Percentiles rank a stretch among this genome's conserved stretches.
phyloP scores from a whole-genome alignment of 768 basidiomycete species.

The Podaxis sp. region DNA sequence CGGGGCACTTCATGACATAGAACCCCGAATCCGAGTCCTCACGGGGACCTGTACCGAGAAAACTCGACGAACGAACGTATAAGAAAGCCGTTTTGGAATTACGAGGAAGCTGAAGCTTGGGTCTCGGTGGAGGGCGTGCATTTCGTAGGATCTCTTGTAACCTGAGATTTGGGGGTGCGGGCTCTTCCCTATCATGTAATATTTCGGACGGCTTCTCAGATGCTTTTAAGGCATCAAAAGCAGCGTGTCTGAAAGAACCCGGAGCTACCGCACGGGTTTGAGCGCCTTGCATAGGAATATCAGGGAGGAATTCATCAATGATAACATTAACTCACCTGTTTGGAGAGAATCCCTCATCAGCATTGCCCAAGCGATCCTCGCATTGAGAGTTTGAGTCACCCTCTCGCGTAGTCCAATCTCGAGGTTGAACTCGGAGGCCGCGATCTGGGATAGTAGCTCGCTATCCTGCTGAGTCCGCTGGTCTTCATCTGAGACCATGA shows the following conservation, averaged over 20 bases:
- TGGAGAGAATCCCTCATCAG: conserved; percentile 38
- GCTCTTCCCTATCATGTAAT: conserved; percentile 34
- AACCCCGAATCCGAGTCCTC: conserved; percentile 21
- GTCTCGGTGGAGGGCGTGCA: conserved; percentile 26
- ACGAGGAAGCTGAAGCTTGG: conserved; percentile 19
- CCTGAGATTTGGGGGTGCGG: conserved; percentile 22
- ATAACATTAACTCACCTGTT: conserved; percentile 24
- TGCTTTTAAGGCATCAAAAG: conserved; percentile 38
- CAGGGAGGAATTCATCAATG: background rate
- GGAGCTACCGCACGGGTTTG: conserved; percentile 20
- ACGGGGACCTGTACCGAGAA: background rate
- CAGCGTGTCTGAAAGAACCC: conserved; percentile 36
- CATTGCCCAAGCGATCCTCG: conserved; percentile 50
- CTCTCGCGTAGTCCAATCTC: conserved; percentile 47
- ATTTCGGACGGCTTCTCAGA: conserved; percentile 41
- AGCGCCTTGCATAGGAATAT: background rate
- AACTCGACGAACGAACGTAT: conserved; percentile 11
- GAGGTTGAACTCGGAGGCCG: conserved; percentile 40
- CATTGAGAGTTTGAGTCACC: conserved; percentile 39
- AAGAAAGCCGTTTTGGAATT: conserved; percentile 15
- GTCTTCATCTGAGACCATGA: conserved; percentile 8
- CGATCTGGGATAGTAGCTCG: conserved; percentile 22
- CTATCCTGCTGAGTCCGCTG: background rate
- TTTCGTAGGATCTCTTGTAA: conserved; percentile 21
- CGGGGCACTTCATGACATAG: conserved; percentile 46